Evolutionary conservation across 352 stramenopile species (phyloP), one percentile per base, ranked within the genome.

Genomic region (Phytopythium vexans): DNA sequence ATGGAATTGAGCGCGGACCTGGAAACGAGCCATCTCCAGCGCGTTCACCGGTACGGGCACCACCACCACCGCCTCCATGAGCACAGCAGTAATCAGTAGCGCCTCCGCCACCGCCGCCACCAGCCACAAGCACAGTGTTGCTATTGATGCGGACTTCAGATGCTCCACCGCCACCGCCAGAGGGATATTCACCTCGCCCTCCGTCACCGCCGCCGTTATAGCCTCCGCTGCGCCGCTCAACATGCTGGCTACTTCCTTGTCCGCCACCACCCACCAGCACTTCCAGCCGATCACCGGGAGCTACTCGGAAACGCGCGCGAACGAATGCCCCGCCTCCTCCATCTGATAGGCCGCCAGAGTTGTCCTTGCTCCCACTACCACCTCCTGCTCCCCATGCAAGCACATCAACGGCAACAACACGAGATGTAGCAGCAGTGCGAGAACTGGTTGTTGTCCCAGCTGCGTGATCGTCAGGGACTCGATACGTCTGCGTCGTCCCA

Each of bases 351-450:
- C 33, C 14, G 27, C 14, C 58, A 6, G 52, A 54, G 10, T 50
- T 50, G 15, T 27, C 49, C 42, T 75, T 76, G 10, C 47, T 62
- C 14, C 74, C 75, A 16, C 79, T 78, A 34, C 81, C 85, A 7
- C 85, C 83, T 8, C 85, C 85, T n/a, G 57, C 85, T 0, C 85
- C 85, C 83, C 86, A 95, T 9, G 77, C 68, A 36, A 89, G 89
- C n/a, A 85, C 57, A 33, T 88, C 80, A 4, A 88, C 31, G 4
- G 74, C 77, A 21, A 89, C 72, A 33, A 94, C 58, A 6, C 77
- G 77, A n/a, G 37, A 39, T n/a, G 40, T 51, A 14, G 52, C 49
- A 8, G 48, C 48, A 11, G n/a, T 27, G 21, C 21, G 21, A 27
- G 21, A 37, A 42, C 41, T 3, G 50, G 31, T 21, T 64, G 45